phyloP scores from a whole-genome alignment of 495 filamentous ascomycete genomes.

The Haplographium delicatum region DNA sequence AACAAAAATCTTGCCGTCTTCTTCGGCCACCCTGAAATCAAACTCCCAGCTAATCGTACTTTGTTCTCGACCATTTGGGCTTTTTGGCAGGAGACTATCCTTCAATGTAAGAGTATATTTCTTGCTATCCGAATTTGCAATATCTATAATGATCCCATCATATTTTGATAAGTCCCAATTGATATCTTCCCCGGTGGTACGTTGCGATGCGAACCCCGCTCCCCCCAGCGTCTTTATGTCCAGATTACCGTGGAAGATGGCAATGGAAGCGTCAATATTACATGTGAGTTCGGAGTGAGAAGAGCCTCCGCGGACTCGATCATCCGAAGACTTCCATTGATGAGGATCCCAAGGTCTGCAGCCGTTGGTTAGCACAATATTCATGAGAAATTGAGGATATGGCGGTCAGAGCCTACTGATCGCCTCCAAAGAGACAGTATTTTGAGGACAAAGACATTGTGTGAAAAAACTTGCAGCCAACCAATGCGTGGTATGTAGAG shows the following conservation, averaged over 20 bases:
- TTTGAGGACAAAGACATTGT: too few relatives aligned
- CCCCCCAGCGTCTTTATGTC: slow-evolving; percentile 72
- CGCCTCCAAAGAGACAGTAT: slow-evolving; percentile 45
- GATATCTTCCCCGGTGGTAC: slow-evolving; percentile 47
- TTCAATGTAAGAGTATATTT: slow-evolving; percentile 70
- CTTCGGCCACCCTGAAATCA: slow-evolving; percentile 36
- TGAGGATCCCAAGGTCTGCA: slow-evolving; percentile 53
- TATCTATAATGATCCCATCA: slow-evolving; percentile 40
- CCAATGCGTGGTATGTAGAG: too few relatives aligned
- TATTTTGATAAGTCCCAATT: slow-evolving; percentile 53
- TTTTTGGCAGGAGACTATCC: slow-evolving; percentile 51
- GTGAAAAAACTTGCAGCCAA: too few relatives aligned
- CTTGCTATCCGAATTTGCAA: slow-evolving; percentile 39
- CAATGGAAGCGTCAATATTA: slow-evolving; percentile 26
- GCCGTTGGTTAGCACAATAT: slow-evolving; percentile 17
- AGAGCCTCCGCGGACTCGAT: slow-evolving; percentile 66
- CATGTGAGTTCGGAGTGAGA: slow-evolving; percentile 50
- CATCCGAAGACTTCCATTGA: slow-evolving; percentile 66
- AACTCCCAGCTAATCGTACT: slow-evolving; percentile 54
- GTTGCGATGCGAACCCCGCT: slow-evolving; percentile 77
- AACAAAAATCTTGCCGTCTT: slow-evolving; percentile 36
- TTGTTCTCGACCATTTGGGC: slow-evolving; percentile 57
- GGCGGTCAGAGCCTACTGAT: slow-evolving; percentile 31
- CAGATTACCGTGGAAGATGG: slow-evolving; percentile 59
- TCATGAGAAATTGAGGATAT: neutral